Base-by-base conservation (phyloP, 768 basidiomycete genomes). In the Hortiboletus campestris region DNA sequence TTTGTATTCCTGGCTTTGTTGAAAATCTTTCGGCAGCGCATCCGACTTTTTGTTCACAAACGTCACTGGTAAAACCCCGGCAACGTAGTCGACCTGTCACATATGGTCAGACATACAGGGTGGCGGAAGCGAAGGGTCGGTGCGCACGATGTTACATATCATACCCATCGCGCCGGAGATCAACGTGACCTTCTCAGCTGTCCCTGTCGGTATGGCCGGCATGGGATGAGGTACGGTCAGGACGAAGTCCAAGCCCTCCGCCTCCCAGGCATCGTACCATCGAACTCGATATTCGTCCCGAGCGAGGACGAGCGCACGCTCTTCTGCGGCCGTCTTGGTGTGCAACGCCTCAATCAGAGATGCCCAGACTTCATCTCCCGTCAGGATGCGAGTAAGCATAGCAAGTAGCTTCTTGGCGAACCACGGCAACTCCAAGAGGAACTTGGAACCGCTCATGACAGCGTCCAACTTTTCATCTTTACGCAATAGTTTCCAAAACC, bases 11-110 rank as follows among this genome's bases (percentile, higher is more conserved):
- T 58, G 16, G 22, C 61, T 65, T 36, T 53, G 42, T n/a, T 47
- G 51, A 56, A 79, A 76, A 19, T 44, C 51, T 1, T 60, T 51
- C 1, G 68, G 62, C 11, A 83, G 63, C 4, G 62, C 66, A 57
- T 87, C 84, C 10, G 69, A 51, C 3, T 63, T 56, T n/a, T 70
- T 62, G 55, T 81, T 67, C 44, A 86, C 84, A 32, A 74, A 74
- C 0, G 81, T 81, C 42, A 87, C 72, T 0, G 86, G 86, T 40
- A 86, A 68, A 6, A 84, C 78, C n/a, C 84, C 82, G 2, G 82
- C 83, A 22, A 77, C 68, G 56, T 78, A 81, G 62, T 87, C 84
- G 25, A 84, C 70, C 80, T 80, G 43, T 49, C 35, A 41, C 17
- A 28, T 25, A 16, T 6, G 17, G 40, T 49, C 6, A 48, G 42